Percentiles rank a stretch among this genome's conserved stretches.
These are phyloP conservation scores for Striga asiatica DNA, from an alignment of 257 asterid species.

Conservation along the genomic window DNA sequence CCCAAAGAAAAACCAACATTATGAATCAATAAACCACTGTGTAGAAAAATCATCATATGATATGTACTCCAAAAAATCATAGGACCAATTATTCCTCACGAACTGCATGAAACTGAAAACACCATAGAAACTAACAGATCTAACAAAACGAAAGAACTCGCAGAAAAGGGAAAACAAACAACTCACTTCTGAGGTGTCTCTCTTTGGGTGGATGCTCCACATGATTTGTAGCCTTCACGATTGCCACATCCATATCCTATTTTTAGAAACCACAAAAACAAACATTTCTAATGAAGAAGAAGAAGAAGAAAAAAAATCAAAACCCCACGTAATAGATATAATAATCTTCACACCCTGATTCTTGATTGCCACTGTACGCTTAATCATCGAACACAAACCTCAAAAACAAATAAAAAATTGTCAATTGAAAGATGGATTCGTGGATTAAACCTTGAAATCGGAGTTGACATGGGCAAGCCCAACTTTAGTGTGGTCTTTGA, in stretches of 20 bases:
- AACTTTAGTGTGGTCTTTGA: conserved; percentile 79
- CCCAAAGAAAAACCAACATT: not conserved
- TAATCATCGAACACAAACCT: conserved; percentile 4
- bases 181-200: conserved; percentile 80
- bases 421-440: not conserved
- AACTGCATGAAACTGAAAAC: conserved; percentile 14
- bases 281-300: not conserved
- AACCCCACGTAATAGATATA: conserved; percentile 4
- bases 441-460: conserved; percentile 64
- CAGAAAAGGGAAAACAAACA: not conserved
- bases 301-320: conserved; percentile 2
- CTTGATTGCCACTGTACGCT: not conserved
- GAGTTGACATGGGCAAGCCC: conserved; percentile 92
- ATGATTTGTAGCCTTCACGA: conserved; percentile 97
- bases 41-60: not conserved
- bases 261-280: conserved; percentile 14
- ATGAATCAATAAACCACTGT: not conserved
- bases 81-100: not conserved
- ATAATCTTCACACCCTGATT: not conserved
- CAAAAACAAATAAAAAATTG: not conserved
- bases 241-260: conserved; percentile 97
- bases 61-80: not conserved
- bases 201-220: conserved; percentile 94
- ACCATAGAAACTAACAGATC: conserved; percentile 24
- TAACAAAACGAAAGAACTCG: not conserved